Percentiles rank a stretch among this genome's conserved stretches.
Evolutionary conservation across 140 eudicot genomes (phyloP).

Genomic region (Bidens hawaiensis): DNA sequence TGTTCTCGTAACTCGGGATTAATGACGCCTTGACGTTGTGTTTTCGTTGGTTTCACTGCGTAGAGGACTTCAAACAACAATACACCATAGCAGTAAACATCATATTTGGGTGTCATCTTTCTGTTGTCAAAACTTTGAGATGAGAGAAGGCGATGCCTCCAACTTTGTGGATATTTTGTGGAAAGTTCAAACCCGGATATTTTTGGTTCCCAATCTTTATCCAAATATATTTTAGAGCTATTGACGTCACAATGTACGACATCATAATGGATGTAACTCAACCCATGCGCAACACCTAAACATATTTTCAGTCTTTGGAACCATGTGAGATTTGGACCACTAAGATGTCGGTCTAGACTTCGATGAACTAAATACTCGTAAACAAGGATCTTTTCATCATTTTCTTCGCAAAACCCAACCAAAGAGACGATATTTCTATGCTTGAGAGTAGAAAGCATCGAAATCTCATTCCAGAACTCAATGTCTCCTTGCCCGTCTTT

Average conservation of each 20-base stretch:
- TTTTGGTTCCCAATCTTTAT: neutral
- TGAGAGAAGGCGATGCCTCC: neutral
- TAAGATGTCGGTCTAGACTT: neutral
- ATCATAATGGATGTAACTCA: neutral
- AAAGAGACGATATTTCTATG: neutral
- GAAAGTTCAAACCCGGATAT: neutral
- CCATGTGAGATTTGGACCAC: neutral
- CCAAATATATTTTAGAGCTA: neutral
- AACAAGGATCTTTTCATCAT: neutral
- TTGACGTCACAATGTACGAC: neutral
- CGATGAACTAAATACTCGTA: neutral
- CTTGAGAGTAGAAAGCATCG: neutral
- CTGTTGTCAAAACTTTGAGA: neutral
- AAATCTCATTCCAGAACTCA: neutral
- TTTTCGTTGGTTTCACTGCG: neutral
- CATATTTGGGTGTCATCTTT: neutral
- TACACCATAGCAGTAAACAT: neutral
- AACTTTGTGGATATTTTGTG: neutral
- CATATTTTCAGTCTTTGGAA: neutral
- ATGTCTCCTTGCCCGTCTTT: neutral
- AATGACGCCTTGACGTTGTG: neutral
- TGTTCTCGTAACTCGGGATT: slow-evolving; percentile 1
- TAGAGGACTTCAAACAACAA: neutral
- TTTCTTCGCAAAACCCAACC: neutral
- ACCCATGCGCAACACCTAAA: neutral